Conservation (phyloP, 352 stramenopile species). For the Blastocystis sp. region DNA sequence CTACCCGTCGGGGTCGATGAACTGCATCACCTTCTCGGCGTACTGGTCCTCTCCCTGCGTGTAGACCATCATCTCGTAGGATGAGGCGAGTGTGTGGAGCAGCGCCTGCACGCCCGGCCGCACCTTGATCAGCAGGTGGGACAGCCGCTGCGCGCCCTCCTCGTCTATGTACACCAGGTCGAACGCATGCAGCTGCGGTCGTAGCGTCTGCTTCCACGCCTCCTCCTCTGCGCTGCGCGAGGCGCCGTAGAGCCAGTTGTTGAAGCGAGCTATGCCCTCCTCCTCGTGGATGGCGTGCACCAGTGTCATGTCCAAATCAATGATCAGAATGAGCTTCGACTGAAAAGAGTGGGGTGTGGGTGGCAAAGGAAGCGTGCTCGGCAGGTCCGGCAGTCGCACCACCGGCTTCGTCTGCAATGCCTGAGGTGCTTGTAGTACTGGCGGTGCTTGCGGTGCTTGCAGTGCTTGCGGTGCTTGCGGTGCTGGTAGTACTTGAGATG, state of each 20-base stretch:
- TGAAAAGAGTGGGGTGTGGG: neutral
- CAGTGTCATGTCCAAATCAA: slow-evolving; percentile 57
- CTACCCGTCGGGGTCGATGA: slow-evolving; percentile 37
- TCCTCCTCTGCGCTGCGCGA: slow-evolving; percentile 2
- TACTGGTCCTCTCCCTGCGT: slow-evolving; percentile 59
- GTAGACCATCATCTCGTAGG: slow-evolving; percentile 63
- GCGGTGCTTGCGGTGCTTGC: too few relatives aligned
- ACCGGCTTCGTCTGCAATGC: neutral
- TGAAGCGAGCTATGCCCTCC: slow-evolving; percentile 31
- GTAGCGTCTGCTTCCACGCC: slow-evolving; percentile 9
- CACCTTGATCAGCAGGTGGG: slow-evolving; percentile 51
- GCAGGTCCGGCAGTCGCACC: neutral
- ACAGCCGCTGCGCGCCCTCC: slow-evolving; percentile 13
- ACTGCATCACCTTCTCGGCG: slow-evolving; percentile 49
- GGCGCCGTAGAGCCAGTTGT: slow-evolving; percentile 27
- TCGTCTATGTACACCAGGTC: slow-evolving; percentile 66
- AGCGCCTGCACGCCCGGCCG: slow-evolving; percentile 17
- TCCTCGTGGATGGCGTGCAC: slow-evolving; percentile 61
- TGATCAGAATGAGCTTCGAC: slow-evolving; percentile 64
- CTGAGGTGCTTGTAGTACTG: too few relatives aligned
- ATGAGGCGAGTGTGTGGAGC: slow-evolving; percentile 20
- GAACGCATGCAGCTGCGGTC: slow-evolving; percentile 18
- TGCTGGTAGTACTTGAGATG: too few relatives aligned
- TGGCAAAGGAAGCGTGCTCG: neutral
- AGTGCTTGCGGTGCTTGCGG: too few relatives aligned